Percentiles rank a stretch among this genome's conserved stretches.
These are phyloP conservation scores for Artemisia tridentata DNA, from an alignment of 129 eudicot species.

Conservation along the genomic window DNA sequence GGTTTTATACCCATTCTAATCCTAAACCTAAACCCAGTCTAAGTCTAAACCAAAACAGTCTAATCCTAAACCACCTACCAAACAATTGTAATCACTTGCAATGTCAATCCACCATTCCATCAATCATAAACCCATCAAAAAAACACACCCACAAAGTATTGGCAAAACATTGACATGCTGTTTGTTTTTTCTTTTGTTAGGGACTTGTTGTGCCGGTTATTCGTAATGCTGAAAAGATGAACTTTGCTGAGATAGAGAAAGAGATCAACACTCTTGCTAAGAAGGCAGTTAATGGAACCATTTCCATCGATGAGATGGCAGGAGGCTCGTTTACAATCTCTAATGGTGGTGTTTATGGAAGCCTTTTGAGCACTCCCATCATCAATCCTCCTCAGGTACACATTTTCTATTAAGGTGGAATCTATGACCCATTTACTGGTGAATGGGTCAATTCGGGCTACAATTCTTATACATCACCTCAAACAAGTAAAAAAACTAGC, in stretches of 20 bases:
- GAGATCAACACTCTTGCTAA: conserved; percentile 83
- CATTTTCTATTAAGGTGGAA: background rate
- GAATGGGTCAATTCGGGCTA: background rate
- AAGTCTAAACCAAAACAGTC: no score
- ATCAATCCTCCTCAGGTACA: conserved; percentile 94
- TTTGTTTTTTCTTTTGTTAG: conserved; percentile 28
- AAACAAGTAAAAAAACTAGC: background rate
- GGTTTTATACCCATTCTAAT: no score
- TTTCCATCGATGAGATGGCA: conserved; percentile 95
- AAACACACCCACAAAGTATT: no score
- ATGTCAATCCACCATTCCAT: no score
- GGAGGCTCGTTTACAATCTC: conserved; percentile 96
- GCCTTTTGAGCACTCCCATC: conserved; percentile 95
- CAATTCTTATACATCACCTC: background rate
- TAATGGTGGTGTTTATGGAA: conserved; percentile 97
- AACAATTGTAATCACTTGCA: no score
- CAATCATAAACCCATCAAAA: no score
- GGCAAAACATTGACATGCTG: no score
- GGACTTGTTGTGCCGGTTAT: conserved; percentile 84
- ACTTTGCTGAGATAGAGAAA: conserved; percentile 80
- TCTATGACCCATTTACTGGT: background rate
- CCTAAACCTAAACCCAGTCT: no score
- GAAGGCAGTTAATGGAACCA: conserved; percentile 80
- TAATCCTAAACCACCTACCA: no score
- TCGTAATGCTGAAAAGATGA: conserved; percentile 69